Base-by-base conservation (phyloP, 371 early-diverging fungal genomes). In the Entomophthora muscae region DNA sequence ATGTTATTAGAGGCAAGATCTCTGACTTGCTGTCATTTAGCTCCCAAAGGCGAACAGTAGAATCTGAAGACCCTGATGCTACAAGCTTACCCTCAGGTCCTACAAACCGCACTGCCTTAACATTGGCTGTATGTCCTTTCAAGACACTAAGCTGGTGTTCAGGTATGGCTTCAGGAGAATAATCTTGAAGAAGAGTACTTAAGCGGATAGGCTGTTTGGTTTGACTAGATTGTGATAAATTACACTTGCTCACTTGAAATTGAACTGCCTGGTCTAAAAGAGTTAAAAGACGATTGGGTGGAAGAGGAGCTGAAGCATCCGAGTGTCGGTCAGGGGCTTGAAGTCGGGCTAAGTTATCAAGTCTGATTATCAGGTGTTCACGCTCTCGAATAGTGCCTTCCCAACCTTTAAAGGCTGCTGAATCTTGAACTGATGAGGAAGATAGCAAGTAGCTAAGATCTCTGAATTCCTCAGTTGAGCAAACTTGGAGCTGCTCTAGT, bases 391-490 rank as follows among this genome's bases (percentile, higher is more conserved):
- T 85, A 51, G 92, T 84, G 1, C 95, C 95, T 68, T 94, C 93
- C 95, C 98, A 95, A 64, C 84, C 87, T 62, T 84, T 85, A 66
- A 94, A 95, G 5, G 88, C 83, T 1, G 91, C 83, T 1, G 84
- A 93, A 66, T 95, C 95, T 32, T 88, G 89, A 17, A 95, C 89
- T 0, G 93, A 86, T 72, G 93, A 93, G 17, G 91, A 85, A 0
- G 98, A 93, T 21, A 97, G 73, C 28, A 94, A 70, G 65, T 95
- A 97, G 70, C 98, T 95, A 63, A 97, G 71, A 67, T 95, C 93
- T 63, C 86, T 82, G 71, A 95, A 97, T 70, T 95, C 95, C 53
- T 82, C 80, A 0, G 90, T 88, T 22, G 85, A 91, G n/a, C 89
- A 86, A 3, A n/a, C 22, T 68, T 91, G 89, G 57, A 88, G 78